These are phyloP conservation scores for Melocanna baccifera DNA, from an alignment of 176 grass and related monocot genomes.

Conservation along the genomic window DNA sequence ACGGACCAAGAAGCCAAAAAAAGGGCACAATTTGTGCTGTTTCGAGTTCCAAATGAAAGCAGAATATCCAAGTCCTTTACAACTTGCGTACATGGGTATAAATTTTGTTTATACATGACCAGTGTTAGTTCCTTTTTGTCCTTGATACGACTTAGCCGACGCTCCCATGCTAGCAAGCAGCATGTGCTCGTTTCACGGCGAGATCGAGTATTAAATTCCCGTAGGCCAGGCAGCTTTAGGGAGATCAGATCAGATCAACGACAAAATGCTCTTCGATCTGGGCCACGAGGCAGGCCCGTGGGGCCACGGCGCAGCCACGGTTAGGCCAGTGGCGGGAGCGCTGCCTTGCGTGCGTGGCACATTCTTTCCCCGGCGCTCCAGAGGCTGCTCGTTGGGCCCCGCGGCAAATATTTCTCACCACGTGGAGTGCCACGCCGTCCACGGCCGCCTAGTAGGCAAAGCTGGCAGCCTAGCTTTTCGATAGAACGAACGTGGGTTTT, in stretches of 20 bases:
- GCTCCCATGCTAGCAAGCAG: background rate
- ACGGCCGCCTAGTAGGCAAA: background rate
- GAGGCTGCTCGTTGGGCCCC: background rate
- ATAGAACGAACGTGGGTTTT: background rate
- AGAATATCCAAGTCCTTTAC: background rate
- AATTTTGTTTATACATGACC: background rate
- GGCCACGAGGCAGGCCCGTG: constrained; percentile 20
- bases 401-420: too few relatives aligned
- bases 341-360: background rate
- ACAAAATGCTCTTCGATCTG: background rate
- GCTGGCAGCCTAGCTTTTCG: background rate
- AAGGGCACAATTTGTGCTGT: background rate
- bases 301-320: constrained; percentile 28
- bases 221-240: background rate
- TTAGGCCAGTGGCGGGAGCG: background rate
- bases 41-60: background rate
- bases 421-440: background rate
- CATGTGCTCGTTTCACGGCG: background rate
- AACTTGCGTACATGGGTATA: background rate
- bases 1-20: background rate
- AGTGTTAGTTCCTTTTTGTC: too few relatives aligned
- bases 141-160: background rate
- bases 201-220: background rate
- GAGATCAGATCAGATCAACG: background rate
- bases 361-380: background rate